phyloP scores from a whole-genome alignment of 83 land plant species.

The Diphasiastrum complanatum region DNA sequence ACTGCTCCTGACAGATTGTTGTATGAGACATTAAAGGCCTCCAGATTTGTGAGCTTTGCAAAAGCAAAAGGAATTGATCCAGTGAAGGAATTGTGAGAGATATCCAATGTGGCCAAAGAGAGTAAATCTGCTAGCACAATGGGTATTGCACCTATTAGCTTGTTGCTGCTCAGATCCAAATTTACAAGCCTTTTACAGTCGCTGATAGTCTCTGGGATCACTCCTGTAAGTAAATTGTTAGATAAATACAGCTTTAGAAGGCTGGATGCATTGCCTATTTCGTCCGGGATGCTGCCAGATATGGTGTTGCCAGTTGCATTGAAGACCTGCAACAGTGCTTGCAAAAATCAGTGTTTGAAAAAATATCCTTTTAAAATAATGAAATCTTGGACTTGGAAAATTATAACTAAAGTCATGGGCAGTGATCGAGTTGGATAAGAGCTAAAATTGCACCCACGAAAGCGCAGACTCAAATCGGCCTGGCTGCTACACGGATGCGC shows the following conservation, averaged over 20 bases:
- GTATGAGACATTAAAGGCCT: no score
- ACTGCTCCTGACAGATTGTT: slow-evolving; percentile 24
- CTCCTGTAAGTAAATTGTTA: not conserved
- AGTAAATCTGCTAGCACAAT: slow-evolving; percentile 13
- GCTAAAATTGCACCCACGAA: no score
- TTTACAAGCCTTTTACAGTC: not conserved
- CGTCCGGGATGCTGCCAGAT: not conserved
- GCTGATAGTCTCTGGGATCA: slow-evolving; percentile 3
- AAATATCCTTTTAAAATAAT: no score
- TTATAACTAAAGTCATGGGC: no score
- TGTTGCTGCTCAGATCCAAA: slow-evolving; percentile 10
- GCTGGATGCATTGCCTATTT: not conserved
- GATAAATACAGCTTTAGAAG: not conserved
- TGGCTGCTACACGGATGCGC: no score
- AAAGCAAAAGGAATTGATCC: slow-evolving; percentile 34
- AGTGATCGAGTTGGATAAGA: no score
- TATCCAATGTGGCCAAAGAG: slow-evolving; percentile 37
- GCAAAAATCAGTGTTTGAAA: no score
- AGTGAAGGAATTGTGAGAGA: slow-evolving; percentile 43
- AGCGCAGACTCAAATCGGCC: no score
- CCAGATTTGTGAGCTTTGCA: slow-evolving; percentile 28
- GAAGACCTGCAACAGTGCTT: not conserved
- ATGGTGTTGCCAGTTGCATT: not conserved
- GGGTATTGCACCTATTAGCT: slow-evolving; percentile 9
- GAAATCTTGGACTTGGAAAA: no score